phyloP scores from a whole-genome alignment of 176 grass and related monocot species.

The Phoenix dactylifera region DNA sequence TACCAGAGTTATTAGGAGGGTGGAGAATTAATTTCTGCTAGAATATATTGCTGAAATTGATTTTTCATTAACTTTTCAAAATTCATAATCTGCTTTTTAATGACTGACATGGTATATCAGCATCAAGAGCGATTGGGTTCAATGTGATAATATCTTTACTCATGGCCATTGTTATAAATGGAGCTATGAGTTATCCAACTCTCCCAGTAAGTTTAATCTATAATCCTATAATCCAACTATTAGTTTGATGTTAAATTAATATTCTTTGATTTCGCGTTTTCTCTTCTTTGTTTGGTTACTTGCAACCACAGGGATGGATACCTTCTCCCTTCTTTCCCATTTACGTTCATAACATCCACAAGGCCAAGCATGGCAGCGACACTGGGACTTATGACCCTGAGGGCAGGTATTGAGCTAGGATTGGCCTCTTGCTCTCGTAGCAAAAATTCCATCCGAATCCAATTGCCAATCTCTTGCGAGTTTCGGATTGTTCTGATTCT shows the following conservation, averaged over 20 bases:
- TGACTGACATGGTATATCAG: slow-evolving; percentile 11
- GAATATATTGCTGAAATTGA: no score
- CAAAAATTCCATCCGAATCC: no score
- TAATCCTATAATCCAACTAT: no score
- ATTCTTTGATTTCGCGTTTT: background rate
- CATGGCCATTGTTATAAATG: slow-evolving; percentile 54
- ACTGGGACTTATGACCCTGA: slow-evolving; percentile 57
- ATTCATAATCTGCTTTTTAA: no score
- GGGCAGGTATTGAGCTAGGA: slow-evolving; percentile 37
- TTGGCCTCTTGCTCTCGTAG: no score
- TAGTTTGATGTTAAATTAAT: background rate
- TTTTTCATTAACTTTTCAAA: no score
- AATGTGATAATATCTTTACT: slow-evolving; percentile 57
- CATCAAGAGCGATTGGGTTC: slow-evolving; percentile 60
- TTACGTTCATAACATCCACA: slow-evolving; percentile 79
- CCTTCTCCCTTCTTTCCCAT: slow-evolving; percentile 69
- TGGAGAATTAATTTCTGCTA: no score
- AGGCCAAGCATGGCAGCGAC: slow-evolving; percentile 73
- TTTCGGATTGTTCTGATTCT: no score
- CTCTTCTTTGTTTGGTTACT: background rate
- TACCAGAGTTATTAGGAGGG: no score
- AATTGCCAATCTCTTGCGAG: no score
- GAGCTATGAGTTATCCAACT: slow-evolving; percentile 53
- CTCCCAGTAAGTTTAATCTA: slow-evolving; percentile 39
- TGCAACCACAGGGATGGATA: slow-evolving; percentile 42